phyloP scores from a whole-genome alignment of 495 filamentous ascomycete genomes.

The Xylaria bambusicola region DNA sequence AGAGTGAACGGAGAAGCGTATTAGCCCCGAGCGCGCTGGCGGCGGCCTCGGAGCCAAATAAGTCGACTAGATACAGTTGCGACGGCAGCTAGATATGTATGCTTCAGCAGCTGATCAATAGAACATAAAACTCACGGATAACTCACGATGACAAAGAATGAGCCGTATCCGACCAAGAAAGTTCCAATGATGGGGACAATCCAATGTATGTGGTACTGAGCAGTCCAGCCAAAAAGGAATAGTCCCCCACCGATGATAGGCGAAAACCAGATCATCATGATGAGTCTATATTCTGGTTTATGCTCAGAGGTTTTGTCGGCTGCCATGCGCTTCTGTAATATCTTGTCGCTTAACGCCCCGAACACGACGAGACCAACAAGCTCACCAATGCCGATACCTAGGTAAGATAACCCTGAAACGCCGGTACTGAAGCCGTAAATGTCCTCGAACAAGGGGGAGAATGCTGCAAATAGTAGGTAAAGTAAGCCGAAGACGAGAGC shows the following conservation, averaged over 20 bases:
- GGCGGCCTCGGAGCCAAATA: slow-evolving; percentile 60
- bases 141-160: slow-evolving; percentile 42
- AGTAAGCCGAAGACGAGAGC: slow-evolving; percentile 71
- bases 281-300: slow-evolving; percentile 55
- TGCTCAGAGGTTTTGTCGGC: slow-evolving; percentile 21
- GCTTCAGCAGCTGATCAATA: background rate
- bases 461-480: slow-evolving; percentile 73
- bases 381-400: slow-evolving; percentile 43
- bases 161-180: slow-evolving; percentile 45
- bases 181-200: slow-evolving; percentile 53
- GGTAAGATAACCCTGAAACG: slow-evolving; percentile 40
- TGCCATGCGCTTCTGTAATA: slow-evolving; percentile 22
- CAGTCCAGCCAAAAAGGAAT: slow-evolving; percentile 54
- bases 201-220: slow-evolving; percentile 39
- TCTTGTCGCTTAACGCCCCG: slow-evolving; percentile 24
- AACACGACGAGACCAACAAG: slow-evolving; percentile 36
- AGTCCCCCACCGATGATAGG: slow-evolving; percentile 49
- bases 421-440: slow-evolving; percentile 48
- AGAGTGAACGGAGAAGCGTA: slow-evolving; percentile 52
- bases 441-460: slow-evolving; percentile 58
- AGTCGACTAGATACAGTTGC: slow-evolving; percentile 61
- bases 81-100: slow-evolving; percentile 37
- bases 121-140: background rate
- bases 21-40: slow-evolving; percentile 52
- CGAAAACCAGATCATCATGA: slow-evolving; percentile 49